Conservation (phyloP, 2,329 filamentous ascomycete species). For the Hymenotorrendiella dingleyae region DNA sequence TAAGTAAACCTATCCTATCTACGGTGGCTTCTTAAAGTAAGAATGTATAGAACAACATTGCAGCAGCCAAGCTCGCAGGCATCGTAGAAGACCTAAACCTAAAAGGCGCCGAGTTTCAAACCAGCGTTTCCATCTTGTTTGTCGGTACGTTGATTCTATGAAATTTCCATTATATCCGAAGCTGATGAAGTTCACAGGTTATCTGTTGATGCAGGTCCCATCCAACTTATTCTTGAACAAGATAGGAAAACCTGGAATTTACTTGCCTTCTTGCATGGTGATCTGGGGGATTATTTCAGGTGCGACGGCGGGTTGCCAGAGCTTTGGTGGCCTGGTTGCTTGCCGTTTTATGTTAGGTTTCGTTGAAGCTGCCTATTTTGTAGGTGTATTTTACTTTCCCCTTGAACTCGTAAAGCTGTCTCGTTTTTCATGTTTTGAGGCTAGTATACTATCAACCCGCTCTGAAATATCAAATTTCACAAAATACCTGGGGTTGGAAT, state of each 20-base stretch:
- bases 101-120: constrained; percentile 38
- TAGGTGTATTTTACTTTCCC: too few species aligned
- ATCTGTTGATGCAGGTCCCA: constrained; percentile 39
- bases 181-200: constrained; percentile 15
- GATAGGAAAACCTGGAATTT: constrained; percentile 42
- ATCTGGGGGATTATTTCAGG: constrained; percentile 45
- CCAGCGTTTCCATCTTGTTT: constrained; percentile 35
- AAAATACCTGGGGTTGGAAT: neutral
- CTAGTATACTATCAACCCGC: too few species aligned
- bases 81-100: constrained; percentile 38
- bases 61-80: constrained; percentile 46
- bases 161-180: neutral
- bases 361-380: constrained; percentile 51
- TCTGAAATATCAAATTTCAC: too few species aligned
- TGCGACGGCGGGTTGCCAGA: constrained; percentile 42
- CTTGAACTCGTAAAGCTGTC: too few species aligned
- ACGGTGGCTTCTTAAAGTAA: too few species aligned
- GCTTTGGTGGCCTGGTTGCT: constrained; percentile 39
- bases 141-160: constrained; percentile 20
- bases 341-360: constrained; percentile 46
- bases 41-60: constrained; percentile 50
- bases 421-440: too few species aligned
- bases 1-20: constrained; percentile 25
- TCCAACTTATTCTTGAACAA: constrained; percentile 45
- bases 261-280: constrained; percentile 44